Evolutionary conservation across 768 basidiomycete species (phyloP).

Genomic region (Kwoniella shandongensis): DNA sequence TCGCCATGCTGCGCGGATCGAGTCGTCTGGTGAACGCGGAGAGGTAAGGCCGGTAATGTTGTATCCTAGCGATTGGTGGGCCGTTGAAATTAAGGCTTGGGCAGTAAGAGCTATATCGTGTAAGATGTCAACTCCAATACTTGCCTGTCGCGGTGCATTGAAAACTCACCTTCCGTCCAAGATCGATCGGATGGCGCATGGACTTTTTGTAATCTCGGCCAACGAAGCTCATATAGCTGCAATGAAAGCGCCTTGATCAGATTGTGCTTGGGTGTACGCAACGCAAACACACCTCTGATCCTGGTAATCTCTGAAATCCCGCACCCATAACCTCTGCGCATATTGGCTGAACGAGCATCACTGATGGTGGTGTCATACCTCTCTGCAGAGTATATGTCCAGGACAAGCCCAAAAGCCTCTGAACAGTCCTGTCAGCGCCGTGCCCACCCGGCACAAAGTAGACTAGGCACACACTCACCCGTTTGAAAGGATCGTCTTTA

Average conservation of each 20-base stretch:
- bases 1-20: slow-evolving; percentile 27
- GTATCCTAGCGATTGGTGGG: slow-evolving; percentile 36
- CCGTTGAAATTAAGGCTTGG: slow-evolving; percentile 19
- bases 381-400: slow-evolving; percentile 62
- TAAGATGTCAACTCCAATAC: background rate
- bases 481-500: slow-evolving; percentile 45
- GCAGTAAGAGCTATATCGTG: slow-evolving; percentile 23
- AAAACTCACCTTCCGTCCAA: slow-evolving; percentile 60
- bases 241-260: slow-evolving; percentile 9
- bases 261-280: background rate
- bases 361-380: slow-evolving; percentile 60
- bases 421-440: background rate
- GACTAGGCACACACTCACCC: slow-evolving; percentile 27
- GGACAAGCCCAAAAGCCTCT: slow-evolving; percentile 54
- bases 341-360: slow-evolving; percentile 65
- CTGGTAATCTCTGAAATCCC: slow-evolving; percentile 71
- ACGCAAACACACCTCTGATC: slow-evolving; percentile 59
- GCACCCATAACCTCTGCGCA: slow-evolving; percentile 76
- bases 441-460: background rate
- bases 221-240: slow-evolving; percentile 80
- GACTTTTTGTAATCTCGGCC: slow-evolving; percentile 73
- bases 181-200: slow-evolving; percentile 64
- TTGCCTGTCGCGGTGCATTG: background rate
- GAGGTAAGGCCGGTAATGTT: background rate
- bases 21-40: slow-evolving; percentile 27